Evolutionary conservation across 192 early-diverging fungal genomes (phyloP).

Genomic region (Piromyces finnis): DNA sequence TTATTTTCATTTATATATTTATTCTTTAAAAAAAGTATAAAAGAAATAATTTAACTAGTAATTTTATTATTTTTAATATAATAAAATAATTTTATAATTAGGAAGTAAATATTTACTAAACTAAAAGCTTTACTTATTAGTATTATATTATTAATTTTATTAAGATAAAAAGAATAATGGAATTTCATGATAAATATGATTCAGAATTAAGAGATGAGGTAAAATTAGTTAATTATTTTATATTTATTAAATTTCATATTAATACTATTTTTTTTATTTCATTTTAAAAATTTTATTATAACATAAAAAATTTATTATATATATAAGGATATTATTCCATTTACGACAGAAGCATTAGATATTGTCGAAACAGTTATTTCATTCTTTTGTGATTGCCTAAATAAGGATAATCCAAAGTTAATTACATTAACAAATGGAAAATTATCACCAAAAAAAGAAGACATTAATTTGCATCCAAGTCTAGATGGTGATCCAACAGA

Average conservation of each 20-base stretch:
- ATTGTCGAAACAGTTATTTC: not conserved
- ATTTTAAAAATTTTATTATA: too few relatives aligned
- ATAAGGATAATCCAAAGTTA: not conserved
- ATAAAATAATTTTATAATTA: too few relatives aligned
- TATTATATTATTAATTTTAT: too few relatives aligned
- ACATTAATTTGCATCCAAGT: not conserved
- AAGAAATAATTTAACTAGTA: too few relatives aligned
- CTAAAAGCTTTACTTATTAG: too few relatives aligned
- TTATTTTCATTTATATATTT: too few relatives aligned
- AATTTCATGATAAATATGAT: not conserved
- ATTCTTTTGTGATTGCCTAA: not conserved
- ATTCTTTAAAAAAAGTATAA: too few relatives aligned
- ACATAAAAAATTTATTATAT: not conserved
- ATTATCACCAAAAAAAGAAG: not conserved
- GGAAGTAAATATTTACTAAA: too few relatives aligned
- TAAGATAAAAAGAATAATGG: too few relatives aligned
- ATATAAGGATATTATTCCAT: not conserved
- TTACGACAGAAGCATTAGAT: not conserved
- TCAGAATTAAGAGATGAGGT: not conserved
- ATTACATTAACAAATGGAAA: not conserved
- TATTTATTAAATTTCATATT: too few relatives aligned
- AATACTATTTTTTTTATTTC: not conserved
- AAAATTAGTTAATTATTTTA: too few relatives aligned
- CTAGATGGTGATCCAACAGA: not conserved
- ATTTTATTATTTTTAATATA: too few relatives aligned